A percentile compares a stretch with the other conserved stretches of the same genome.
Conservation (phyloP, 306 rosid species). For the Cicer arietinum region DNA sequence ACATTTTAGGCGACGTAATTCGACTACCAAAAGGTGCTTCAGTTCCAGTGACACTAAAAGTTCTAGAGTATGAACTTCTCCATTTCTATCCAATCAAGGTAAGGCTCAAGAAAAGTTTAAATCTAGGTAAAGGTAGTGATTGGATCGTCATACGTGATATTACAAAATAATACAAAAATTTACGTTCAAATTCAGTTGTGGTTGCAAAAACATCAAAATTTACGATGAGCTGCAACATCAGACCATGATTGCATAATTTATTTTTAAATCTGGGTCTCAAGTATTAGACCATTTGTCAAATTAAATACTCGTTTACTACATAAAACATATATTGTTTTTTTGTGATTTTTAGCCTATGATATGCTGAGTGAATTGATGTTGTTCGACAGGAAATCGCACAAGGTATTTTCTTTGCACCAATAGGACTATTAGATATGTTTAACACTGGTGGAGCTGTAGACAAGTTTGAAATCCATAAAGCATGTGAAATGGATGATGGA, state of each 20-base stretch:
- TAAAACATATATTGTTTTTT: too few relatives aligned
- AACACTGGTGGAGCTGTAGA: constrained; percentile 38
- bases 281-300: too few relatives aligned
- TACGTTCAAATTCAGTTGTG: too few relatives aligned
- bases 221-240: too few relatives aligned
- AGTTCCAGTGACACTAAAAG: constrained; percentile 57
- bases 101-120: background rate
- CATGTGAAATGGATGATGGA: background rate
- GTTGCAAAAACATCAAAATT: too few relatives aligned
- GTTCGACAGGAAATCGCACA: constrained; percentile 18
- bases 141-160: too few relatives aligned
- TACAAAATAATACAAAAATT: too few relatives aligned
- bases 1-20: constrained; percentile 11
- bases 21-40: constrained; percentile 26
- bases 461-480: constrained; percentile 12
- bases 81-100: constrained; percentile 79
- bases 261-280: too few relatives aligned
- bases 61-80: constrained; percentile 73
- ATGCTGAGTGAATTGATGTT: background rate
- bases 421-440: constrained; percentile 33
- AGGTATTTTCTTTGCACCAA: constrained; percentile 32
- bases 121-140: too few relatives aligned
- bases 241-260: too few relatives aligned
- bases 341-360: background rate
- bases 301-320: too few relatives aligned